phyloP scores from a whole-genome alignment of 768 basidiomycete species.

The Boletus vinaceobasis region DNA sequence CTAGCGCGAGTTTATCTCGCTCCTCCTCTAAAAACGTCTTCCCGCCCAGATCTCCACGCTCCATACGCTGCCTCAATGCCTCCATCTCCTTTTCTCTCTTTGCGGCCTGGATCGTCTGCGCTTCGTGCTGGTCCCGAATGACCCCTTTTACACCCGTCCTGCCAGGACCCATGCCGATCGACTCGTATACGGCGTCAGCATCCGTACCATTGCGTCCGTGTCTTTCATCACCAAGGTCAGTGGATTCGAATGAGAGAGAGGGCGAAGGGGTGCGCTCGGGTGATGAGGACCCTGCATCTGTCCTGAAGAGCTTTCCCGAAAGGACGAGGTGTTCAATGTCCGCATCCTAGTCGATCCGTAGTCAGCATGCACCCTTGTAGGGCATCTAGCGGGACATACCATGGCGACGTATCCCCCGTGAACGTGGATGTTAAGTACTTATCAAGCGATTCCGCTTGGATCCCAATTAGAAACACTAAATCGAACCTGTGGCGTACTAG shows the following conservation, averaged over 20 bases:
- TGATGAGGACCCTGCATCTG: slow-evolving; percentile 52
- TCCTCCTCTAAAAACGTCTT: slow-evolving; percentile 80
- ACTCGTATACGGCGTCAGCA: slow-evolving; percentile 37
- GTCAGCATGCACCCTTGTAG: not conserved
- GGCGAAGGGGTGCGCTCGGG: slow-evolving; percentile 64
- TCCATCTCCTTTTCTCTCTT: slow-evolving; percentile 51
- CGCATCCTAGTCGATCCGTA: slow-evolving; percentile 26
- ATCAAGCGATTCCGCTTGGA: slow-evolving; percentile 11
- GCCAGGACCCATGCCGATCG: slow-evolving; percentile 83
- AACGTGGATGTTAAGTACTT: slow-evolving; percentile 2
- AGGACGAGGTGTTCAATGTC: slow-evolving; percentile 72
- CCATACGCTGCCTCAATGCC: slow-evolving; percentile 54
- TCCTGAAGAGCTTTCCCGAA: slow-evolving; percentile 73
- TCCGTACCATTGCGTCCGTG: slow-evolving; percentile 42
- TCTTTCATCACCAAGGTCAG: slow-evolving; percentile 49
- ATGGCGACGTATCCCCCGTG: slow-evolving; percentile 1
- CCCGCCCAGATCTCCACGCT: slow-evolving; percentile 60
- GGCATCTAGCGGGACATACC: slow-evolving; percentile 7
- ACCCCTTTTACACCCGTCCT: slow-evolving; percentile 89
- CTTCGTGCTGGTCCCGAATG: slow-evolving; percentile 77
- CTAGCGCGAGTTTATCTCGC: slow-evolving; percentile 46
- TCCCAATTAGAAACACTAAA: not conserved
- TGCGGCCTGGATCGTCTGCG: slow-evolving; percentile 50
- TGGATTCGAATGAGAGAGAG: slow-evolving; percentile 25
- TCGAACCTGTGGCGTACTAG: no score